Evolutionary conservation across 805 yeast genomes (phyloP).

Genomic region (Yarrowia phangngaensis): DNA sequence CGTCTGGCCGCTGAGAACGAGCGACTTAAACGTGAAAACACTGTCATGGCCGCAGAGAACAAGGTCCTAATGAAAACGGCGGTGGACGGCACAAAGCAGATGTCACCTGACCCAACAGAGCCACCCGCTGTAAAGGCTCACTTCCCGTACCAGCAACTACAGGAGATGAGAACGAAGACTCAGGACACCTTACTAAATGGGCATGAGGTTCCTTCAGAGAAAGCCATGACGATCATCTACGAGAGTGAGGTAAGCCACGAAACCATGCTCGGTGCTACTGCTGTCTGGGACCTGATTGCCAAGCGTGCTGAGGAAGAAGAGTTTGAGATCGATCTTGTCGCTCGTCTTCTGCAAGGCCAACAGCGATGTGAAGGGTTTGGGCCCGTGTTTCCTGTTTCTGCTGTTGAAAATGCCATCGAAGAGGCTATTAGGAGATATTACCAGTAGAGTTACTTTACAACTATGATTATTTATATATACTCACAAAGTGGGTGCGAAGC

Average conservation of each 20-base stretch:
- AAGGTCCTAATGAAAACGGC: conserved; percentile 47
- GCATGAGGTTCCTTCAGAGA: conserved; percentile 30
- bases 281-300: conserved; percentile 76
- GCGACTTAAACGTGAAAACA: conserved; percentile 51
- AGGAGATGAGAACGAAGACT: conserved; percentile 7
- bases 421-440: conserved; percentile 27
- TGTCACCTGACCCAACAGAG: conserved; percentile 15
- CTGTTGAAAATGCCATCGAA: conserved; percentile 32
- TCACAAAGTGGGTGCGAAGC: too few relatives aligned
- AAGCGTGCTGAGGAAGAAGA: conserved; percentile 40
- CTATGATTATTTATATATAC: neutral
- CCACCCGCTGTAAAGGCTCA: conserved; percentile 12
- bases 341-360: conserved; percentile 49
- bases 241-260: conserved; percentile 39
- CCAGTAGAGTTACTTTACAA: neutral
- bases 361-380: conserved; percentile 81
- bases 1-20: conserved; percentile 49
- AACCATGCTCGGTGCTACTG: conserved; percentile 63
- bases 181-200: conserved; percentile 14
- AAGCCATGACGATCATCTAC: conserved; percentile 30
- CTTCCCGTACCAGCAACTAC: conserved; percentile 27
- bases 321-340: conserved; percentile 39
- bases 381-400: conserved; percentile 33
- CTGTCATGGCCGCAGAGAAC: conserved; percentile 59
- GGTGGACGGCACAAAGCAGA: conserved; percentile 4